Base-by-base conservation (phyloP, 2,329 filamentous ascomycete genomes). In the Hymenoscyphus occultus region DNA sequence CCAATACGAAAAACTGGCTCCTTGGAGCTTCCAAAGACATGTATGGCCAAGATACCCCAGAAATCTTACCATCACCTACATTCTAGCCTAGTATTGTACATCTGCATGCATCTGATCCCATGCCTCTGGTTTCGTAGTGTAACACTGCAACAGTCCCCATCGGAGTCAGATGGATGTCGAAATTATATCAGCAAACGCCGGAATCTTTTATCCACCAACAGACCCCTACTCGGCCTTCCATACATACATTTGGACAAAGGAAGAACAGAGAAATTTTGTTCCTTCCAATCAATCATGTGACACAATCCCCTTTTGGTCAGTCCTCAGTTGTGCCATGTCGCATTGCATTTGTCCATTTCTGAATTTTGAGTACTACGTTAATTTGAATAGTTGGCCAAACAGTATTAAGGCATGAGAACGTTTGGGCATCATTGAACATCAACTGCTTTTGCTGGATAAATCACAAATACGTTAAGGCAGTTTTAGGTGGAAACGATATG, bases 51-150 rank as follows among this genome's bases (percentile, higher is more conserved):
- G 19, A 22, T 22, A 51, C n/a, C 45, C 45, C 45, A 28, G n/a
- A 5, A 28, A 51, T 28, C 22, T 51, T 51, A 2, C 7, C n/a
- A 51, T 22, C 45, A 51, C 45, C 22, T 51, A n/a, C 45, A n/a
- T 51, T 51, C 19, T 28, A 19, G 35, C 35, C 35, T 35, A 9
- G 35, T 35, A 6, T 35, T 35, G n/a, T 22, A 51, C 45, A 51
- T 51, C 19, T 22, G 45, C 45, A 51, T 51, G 35, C 35, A 35
- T 19, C 22, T 51, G 45, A 19, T 51, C 45, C 45, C 45, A 51
- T 51, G 45, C 45, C 45, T 51, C 19, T 51, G 45, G 45, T 51
- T 51, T 51, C 45, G 45, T 51, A 51, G 45, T 51, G 45, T 51
- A 51, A 51, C 45, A 19, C n/a, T 28, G 28, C 28, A 28, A 28